Percentiles rank a stretch among this genome's conserved stretches.
phyloP scores from a whole-genome alignment of 352 stramenopile genomes.

The Globisporangium yorkense region DNA sequence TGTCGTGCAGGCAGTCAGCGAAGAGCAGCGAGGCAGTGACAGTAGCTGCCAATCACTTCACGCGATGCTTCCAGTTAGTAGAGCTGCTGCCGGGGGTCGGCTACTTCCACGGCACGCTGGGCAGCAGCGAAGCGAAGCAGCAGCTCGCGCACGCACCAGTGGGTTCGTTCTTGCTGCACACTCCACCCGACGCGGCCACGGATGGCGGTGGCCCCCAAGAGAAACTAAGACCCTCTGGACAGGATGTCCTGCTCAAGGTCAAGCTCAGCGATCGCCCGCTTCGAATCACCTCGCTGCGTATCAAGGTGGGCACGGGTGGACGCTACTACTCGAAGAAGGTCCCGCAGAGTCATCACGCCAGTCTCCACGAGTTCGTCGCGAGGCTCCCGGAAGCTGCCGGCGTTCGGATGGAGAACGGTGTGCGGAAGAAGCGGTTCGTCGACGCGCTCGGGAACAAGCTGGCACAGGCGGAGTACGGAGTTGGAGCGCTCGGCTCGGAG shows the following conservation, averaged over 20 bases:
- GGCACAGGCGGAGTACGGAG: neutral
- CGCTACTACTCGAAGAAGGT: conserved; percentile 37
- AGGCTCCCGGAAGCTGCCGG: conserved; percentile 33
- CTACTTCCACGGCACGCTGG: conserved; percentile 42
- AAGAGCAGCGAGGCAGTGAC: conserved; percentile 1
- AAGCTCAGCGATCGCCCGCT: conserved; percentile 34
- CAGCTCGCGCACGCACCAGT: conserved; percentile 21
- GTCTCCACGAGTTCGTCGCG: conserved; percentile 37
- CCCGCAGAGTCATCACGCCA: conserved; percentile 23
- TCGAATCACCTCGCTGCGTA: conserved; percentile 30
- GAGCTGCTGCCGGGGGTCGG: conserved; percentile 47
- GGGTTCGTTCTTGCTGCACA: conserved; percentile 45
- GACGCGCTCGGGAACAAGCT: conserved; percentile 18
- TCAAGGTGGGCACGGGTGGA: conserved; percentile 24
- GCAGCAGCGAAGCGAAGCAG: conserved; percentile 20
- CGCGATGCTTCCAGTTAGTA: conserved; percentile 38
- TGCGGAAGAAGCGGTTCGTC: conserved; percentile 22
- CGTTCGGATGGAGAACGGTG: conserved; percentile 23
- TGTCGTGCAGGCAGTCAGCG: conserved; percentile 6
- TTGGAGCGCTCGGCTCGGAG: conserved; percentile 2
- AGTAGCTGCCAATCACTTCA: conserved; percentile 13
- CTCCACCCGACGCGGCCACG: neutral
- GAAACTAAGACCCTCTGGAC: neutral
- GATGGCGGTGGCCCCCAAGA: neutral
- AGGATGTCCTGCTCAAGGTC: conserved; percentile 29